These are phyloP conservation scores for Phaeosphaeria sp. DNA, from an alignment of 2,329 filamentous ascomycete species.

Conservation along the genomic window DNA sequence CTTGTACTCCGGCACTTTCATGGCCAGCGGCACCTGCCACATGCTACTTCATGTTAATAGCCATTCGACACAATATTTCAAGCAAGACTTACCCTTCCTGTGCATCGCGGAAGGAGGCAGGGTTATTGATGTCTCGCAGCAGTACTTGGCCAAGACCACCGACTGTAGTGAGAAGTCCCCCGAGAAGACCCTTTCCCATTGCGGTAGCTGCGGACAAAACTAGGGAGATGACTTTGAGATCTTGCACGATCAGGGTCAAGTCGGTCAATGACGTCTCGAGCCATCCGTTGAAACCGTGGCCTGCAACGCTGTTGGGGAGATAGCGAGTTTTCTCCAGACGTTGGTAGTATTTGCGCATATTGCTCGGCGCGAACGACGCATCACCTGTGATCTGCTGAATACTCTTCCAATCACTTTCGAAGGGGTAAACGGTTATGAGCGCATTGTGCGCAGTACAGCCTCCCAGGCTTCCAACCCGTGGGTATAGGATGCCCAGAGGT, in stretches of 20 bases:
- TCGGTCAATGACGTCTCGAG: constrained; percentile 59
- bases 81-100: constrained; percentile 36
- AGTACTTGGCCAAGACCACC: constrained; percentile 56
- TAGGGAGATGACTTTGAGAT: constrained; percentile 61
- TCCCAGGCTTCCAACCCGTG: constrained; percentile 62
- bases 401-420: constrained; percentile 64
- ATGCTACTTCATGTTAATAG: constrained; percentile 36
- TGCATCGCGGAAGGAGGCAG: constrained; percentile 53
- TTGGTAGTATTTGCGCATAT: constrained; percentile 65
- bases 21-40: constrained; percentile 65
- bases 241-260: constrained; percentile 57
- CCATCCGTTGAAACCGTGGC: constrained; percentile 66
- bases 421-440: constrained; percentile 63
- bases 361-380: constrained; percentile 63
- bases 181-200: constrained; percentile 51
- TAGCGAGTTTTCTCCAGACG: constrained; percentile 63
- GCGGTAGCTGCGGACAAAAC: constrained; percentile 59
- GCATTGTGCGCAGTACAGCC: constrained; percentile 68
- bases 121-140: constrained; percentile 59
- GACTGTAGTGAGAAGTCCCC: constrained; percentile 48
- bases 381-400: constrained; percentile 67
- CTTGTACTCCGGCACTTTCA: constrained; percentile 49
- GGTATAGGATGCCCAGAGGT: constrained; percentile 62
- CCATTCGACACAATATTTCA: background rate
- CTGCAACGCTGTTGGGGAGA: constrained; percentile 50